phyloP scores from a whole-genome alignment of 1,284 basidiomycete genomes.

The Cryptococcus depauperatus region DNA sequence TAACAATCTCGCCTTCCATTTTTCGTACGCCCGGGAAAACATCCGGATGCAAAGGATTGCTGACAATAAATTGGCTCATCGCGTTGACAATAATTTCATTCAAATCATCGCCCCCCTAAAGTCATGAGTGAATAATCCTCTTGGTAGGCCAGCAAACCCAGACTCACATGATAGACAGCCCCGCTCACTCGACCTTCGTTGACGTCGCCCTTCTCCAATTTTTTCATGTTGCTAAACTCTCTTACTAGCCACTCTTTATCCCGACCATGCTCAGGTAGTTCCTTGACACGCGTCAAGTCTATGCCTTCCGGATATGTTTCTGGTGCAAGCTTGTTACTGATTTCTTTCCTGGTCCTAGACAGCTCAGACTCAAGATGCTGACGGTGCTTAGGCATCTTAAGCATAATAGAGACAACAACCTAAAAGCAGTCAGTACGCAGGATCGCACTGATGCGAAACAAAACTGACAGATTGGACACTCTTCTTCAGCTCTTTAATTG shows the following conservation, averaged over 20 bases:
- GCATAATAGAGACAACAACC: constrained; percentile 56
- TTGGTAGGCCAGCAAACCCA: not conserved
- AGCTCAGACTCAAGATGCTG: constrained; percentile 64
- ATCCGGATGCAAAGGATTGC: constrained; percentile 91
- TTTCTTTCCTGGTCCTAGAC: constrained; percentile 56
- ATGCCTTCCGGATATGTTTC: constrained; percentile 51
- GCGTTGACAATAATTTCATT: constrained; percentile 48
- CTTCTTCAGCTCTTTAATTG: constrained; percentile 21
- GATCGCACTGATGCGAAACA: not conserved
- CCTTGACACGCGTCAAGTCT: constrained; percentile 48
- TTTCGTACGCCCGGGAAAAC: constrained; percentile 86
- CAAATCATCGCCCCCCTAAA: constrained; percentile 72
- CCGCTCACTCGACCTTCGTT: constrained; percentile 69
- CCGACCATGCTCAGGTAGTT: constrained; percentile 61
- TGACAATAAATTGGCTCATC: constrained; percentile 42
- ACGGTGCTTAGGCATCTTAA: constrained; percentile 61
- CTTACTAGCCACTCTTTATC: constrained; percentile 66
- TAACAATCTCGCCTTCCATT: constrained; percentile 95
- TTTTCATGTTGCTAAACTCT: constrained; percentile 73
- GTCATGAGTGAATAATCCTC: not conserved
- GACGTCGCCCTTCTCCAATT: constrained; percentile 53
- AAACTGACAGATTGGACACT: constrained; percentile 27
- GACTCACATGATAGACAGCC: constrained; percentile 70
- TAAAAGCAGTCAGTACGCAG: constrained; percentile 28
- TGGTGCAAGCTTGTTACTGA: constrained; percentile 57